Percentiles rank a stretch among this genome's conserved stretches.
Evolutionary conservation across 2,329 filamentous ascomycete genomes (phyloP).

Genomic region (Aspergillaceae sp.): DNA sequence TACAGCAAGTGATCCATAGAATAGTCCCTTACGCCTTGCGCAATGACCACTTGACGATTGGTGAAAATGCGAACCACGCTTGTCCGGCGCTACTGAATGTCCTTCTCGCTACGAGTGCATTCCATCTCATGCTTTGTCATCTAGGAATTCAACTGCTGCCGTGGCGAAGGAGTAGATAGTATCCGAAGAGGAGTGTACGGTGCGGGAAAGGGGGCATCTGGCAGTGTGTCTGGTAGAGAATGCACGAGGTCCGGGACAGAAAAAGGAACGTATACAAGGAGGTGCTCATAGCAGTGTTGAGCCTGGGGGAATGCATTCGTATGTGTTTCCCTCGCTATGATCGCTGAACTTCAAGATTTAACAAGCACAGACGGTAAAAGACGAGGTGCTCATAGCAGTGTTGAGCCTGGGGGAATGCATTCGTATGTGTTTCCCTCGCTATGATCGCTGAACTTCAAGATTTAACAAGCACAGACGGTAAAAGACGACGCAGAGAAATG

Average conservation of each 20-base stretch:
- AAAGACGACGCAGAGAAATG: conserved; percentile 9
- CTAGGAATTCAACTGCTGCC: background rate
- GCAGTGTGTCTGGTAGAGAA: conserved; percentile 6
- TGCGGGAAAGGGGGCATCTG: conserved; percentile 5
- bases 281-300: conserved; percentile 9
- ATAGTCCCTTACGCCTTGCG: conserved; percentile 8
- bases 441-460: no score
- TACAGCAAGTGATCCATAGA: conserved; percentile 7
- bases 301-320: conserved; percentile 11
- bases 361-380: no score
- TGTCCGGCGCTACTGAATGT: conserved; percentile 8
- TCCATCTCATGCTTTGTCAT: conserved; percentile 7
- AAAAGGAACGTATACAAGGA: conserved; percentile 11
- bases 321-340: background rate
- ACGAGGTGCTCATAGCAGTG: conserved; percentile 11
- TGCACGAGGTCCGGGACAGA: background rate
- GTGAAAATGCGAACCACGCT: conserved; percentile 1
- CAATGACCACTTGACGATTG: conserved; percentile 6
- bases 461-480: conserved; percentile 9
- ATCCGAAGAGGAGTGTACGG: conserved; percentile 4
- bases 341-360: no score
- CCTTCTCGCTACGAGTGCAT: conserved; percentile 8
- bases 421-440: conserved; percentile 3
- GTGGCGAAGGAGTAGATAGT: background rate
- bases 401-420: conserved; percentile 10